Evolutionary conservation across 2,329 filamentous ascomycete genomes (phyloP).

Genomic region (Xylariaceae sp.): DNA sequence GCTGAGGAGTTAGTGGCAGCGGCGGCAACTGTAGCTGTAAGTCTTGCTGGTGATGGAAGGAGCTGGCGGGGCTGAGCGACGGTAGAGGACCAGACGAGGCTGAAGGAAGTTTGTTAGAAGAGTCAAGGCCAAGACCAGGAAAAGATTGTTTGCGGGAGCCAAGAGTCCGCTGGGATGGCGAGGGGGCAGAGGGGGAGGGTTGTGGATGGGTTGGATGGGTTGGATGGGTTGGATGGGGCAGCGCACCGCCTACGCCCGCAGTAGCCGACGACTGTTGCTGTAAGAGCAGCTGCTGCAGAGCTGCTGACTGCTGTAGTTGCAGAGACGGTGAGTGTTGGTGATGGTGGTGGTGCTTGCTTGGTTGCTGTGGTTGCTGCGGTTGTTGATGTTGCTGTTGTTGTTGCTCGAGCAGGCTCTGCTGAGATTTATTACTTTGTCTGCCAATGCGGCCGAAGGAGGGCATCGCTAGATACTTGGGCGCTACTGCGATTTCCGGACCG

Average conservation of each 20-base stretch:
- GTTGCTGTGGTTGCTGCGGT: conserved; percentile 26
- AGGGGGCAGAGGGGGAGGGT: conserved; percentile 19
- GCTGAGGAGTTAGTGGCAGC: conserved; percentile 7
- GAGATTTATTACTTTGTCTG: conserved; percentile 43
- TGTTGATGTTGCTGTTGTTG: conserved; percentile 30
- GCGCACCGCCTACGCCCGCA: conserved; percentile 28
- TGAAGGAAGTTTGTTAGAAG: conserved; percentile 37
- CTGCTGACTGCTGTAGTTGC: conserved; percentile 29
- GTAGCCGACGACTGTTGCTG: conserved; percentile 24
- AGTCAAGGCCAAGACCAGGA: conserved; percentile 22
- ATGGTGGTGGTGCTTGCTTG: conserved; percentile 30
- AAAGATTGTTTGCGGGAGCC: conserved; percentile 26
- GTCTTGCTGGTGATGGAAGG: conserved; percentile 36
- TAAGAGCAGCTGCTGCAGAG: conserved; percentile 26
- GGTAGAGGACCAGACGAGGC: conserved; percentile 38
- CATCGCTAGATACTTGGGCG: conserved; percentile 37
- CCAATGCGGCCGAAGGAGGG: conserved; percentile 50
- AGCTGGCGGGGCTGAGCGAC: conserved; percentile 44
- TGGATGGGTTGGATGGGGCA: conserved; percentile 29
- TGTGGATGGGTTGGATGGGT: conserved; percentile 27
- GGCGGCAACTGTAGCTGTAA: conserved; percentile 7
- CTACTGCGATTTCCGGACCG: conserved; percentile 1
- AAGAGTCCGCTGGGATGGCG: conserved; percentile 20
- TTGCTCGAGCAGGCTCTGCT: conserved; percentile 49
- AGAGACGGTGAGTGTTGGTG: conserved; percentile 23